Evolutionary conservation across 345 rosid genomes (phyloP).

Genomic region (Rhizophora apiculata): DNA sequence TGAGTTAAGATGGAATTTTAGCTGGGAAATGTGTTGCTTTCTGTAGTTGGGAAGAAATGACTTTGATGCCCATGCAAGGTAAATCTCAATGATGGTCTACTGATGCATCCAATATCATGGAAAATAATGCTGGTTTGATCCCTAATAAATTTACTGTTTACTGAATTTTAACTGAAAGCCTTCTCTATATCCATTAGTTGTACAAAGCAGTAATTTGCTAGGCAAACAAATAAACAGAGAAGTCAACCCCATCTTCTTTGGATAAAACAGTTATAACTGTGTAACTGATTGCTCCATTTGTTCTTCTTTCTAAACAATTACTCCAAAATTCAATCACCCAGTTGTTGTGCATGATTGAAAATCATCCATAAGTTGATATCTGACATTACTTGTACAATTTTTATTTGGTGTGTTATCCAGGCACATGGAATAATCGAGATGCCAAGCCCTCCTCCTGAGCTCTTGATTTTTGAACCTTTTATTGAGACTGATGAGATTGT

Average conservation of each 20-base stretch:
- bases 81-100: constrained; percentile 2
- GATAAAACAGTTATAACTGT: neutral
- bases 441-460: constrained; percentile 86
- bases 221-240: too few species aligned
- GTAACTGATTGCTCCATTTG: neutral
- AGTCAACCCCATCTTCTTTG: neutral
- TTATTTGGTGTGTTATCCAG: constrained; percentile 35
- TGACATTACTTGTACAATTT: neutral
- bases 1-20: neutral
- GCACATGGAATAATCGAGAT: constrained; percentile 92
- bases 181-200: neutral
- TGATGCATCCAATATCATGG: too few species aligned
- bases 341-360: neutral
- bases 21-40: neutral
- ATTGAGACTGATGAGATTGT: constrained; percentile 81
- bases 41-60: neutral
- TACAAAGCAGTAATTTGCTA: too few species aligned
- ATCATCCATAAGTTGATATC: neutral
- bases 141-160: neutral
- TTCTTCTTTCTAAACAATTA: neutral
- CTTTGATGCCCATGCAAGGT: neutral
- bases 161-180: neutral
- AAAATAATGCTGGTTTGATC: neutral
- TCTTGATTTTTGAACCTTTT: constrained; percentile 81
- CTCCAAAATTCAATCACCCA: neutral